These are phyloP conservation scores for Yamadazyma olivae DNA, from an alignment of 805 yeast species.

Conservation along the genomic window DNA sequence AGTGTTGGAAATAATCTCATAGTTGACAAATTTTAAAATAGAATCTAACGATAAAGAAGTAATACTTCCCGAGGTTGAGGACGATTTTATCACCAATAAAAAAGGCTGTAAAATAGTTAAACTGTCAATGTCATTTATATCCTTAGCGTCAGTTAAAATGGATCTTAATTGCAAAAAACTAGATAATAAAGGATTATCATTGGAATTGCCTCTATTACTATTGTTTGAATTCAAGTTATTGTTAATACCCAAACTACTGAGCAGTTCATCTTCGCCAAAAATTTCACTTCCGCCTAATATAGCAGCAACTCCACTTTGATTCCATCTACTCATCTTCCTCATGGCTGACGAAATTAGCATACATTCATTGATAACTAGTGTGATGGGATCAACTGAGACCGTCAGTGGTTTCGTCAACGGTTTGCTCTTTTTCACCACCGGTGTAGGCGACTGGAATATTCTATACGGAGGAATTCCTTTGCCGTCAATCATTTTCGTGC, in stretches of 20 bases:
- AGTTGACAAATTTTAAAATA: constrained; percentile 67
- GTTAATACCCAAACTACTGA: constrained; percentile 15
- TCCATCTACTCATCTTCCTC: constrained; percentile 68
- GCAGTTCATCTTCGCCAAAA: constrained; percentile 40
- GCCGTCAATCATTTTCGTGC: too few species aligned
- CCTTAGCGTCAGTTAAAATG: constrained; percentile 55
- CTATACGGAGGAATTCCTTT: constrained; percentile 2
- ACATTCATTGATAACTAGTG: constrained; percentile 86
- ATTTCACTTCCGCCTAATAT: constrained; percentile 66
- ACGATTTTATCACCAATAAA: constrained; percentile 74
- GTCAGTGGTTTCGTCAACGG: too few species aligned
- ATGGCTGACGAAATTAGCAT: constrained; percentile 81
- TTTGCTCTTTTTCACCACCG: constrained; percentile 1
- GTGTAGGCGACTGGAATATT: constrained; percentile 4
- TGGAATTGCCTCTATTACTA: constrained; percentile 3
- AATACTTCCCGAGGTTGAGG: constrained; percentile 80
- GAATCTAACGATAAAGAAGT: constrained; percentile 80
- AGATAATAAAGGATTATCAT: constrained; percentile 60
- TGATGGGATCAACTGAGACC: constrained; percentile 65
- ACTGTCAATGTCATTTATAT: constrained; percentile 59
- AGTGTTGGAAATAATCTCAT: constrained; percentile 56
- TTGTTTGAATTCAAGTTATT: constrained; percentile 4
- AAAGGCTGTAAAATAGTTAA: constrained; percentile 83
- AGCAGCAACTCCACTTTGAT: constrained; percentile 80
- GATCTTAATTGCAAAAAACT: constrained; percentile 78